These are phyloP conservation scores for Prosopis cineraria DNA, from an alignment of 306 rosid species.

Conservation along the genomic window DNA sequence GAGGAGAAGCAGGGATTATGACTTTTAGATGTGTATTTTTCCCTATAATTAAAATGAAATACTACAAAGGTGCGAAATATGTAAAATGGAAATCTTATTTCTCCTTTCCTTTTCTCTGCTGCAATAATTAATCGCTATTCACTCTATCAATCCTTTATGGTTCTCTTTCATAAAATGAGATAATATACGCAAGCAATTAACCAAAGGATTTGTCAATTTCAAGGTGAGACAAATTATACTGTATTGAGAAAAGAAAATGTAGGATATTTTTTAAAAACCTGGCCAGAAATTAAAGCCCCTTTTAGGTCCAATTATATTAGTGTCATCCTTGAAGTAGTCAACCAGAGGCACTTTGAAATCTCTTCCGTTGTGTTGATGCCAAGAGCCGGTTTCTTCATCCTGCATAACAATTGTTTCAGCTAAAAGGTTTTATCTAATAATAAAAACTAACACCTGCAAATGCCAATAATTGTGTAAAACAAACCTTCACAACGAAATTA, in stretches of 20 bases:
- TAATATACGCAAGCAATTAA: background rate
- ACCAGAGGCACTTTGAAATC: slow-evolving; percentile 76
- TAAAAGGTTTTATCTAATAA: slow-evolving; percentile 13
- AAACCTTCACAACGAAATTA: slow-evolving; percentile 82
- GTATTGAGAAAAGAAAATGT: slow-evolving; percentile 24
- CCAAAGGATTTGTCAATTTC: background rate
- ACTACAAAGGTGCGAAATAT: background rate
- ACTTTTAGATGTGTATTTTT: background rate
- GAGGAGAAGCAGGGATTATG: background rate
- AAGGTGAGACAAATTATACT: slow-evolving; percentile 7
- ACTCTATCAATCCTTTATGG: background rate
- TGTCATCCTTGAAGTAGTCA: slow-evolving; percentile 37
- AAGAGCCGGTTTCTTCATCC: slow-evolving; percentile 84
- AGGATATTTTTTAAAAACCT: slow-evolving; percentile 57
- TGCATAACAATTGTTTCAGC: slow-evolving; percentile 39
- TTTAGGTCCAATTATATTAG: slow-evolving; percentile 46
- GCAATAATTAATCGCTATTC: background rate
- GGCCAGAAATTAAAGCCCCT: slow-evolving; percentile 49
- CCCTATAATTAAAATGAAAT: background rate
- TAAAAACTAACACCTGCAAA: slow-evolving; percentile 32
- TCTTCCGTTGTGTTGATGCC: slow-evolving; percentile 72
- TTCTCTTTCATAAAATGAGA: background rate
- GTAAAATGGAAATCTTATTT: background rate
- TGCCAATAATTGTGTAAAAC: slow-evolving; percentile 37
- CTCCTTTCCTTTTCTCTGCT: background rate